Percentiles rank a stretch among this genome's conserved stretches.
Conservation (phyloP, 345 rosid genomes). For the Ceriops decandra region DNA sequence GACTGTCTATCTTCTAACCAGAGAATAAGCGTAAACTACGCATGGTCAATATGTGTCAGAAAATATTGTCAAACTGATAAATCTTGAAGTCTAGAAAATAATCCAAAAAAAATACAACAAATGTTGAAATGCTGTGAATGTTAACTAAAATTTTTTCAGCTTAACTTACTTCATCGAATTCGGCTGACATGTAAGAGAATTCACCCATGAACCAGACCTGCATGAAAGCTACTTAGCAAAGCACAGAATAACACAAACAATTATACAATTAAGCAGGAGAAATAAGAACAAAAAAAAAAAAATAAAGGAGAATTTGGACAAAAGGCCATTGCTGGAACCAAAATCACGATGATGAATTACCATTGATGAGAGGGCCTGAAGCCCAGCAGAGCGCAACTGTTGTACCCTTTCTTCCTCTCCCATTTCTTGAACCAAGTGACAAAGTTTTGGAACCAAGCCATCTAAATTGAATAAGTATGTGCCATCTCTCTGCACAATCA, state of each 20-base stretch:
- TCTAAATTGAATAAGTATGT: slow-evolving; percentile 73
- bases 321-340: not conserved
- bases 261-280: not conserved
- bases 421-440: slow-evolving; percentile 53
- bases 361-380: slow-evolving; percentile 65
- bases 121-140: too few relatives aligned
- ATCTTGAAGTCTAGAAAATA: too few relatives aligned
- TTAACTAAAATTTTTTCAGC: not conserved
- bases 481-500: slow-evolving; percentile 50
- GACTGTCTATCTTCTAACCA: too few relatives aligned
- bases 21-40: too few relatives aligned
- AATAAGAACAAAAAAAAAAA: not conserved
- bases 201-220: slow-evolving; percentile 86
- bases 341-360: slow-evolving; percentile 26
- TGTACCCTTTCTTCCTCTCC: slow-evolving; percentile 47
- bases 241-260: not conserved
- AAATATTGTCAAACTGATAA: too few relatives aligned
- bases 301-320: too few relatives aligned
- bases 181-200: slow-evolving; percentile 61
- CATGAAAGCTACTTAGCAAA: not conserved
- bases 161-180: slow-evolving; percentile 61
- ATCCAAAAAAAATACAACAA: too few relatives aligned
- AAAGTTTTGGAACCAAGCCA: slow-evolving; percentile 60
- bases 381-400: slow-evolving; percentile 51
- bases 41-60: too few relatives aligned